Evolutionary conservation across 495 filamentous ascomycete genomes (phyloP).

Genomic region (Xylaria castorea): DNA sequence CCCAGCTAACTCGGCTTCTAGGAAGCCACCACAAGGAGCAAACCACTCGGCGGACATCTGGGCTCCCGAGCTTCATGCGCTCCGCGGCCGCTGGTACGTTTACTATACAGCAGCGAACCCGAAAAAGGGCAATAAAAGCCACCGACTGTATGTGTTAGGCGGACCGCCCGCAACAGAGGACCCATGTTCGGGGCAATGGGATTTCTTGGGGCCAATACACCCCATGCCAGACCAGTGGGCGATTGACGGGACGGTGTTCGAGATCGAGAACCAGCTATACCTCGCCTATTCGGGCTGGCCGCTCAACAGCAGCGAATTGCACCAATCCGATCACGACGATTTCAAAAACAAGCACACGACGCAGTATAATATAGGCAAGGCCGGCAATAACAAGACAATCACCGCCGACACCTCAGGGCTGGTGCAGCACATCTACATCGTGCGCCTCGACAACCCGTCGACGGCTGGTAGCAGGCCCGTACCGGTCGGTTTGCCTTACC

Average conservation of each 20-base stretch:
- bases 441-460: slow-evolving; percentile 35
- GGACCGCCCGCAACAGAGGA: slow-evolving; percentile 34
- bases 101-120: slow-evolving; percentile 42
- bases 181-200: slow-evolving; percentile 39
- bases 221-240: slow-evolving; percentile 42
- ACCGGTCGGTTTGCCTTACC: slow-evolving; percentile 32
- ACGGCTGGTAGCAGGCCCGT: slow-evolving; percentile 32
- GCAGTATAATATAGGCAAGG: background rate
- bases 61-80: slow-evolving; percentile 42
- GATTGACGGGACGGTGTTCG: slow-evolving; percentile 43
- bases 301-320: slow-evolving; percentile 24
- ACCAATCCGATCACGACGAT: slow-evolving; percentile 1
- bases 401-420: slow-evolving; percentile 28
- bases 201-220: slow-evolving; percentile 40
- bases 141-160: slow-evolving; percentile 44
- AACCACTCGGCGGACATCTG: slow-evolving; percentile 42
- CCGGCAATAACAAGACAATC: background rate
- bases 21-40: slow-evolving; percentile 40
- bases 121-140: slow-evolving; percentile 37
- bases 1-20: slow-evolving; percentile 19
- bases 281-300: slow-evolving; percentile 44
- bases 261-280: slow-evolving; percentile 34
- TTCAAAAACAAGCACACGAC: background rate
- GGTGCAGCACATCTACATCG: slow-evolving; percentile 39
- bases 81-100: slow-evolving; percentile 44